Evolutionary conservation across 2,329 filamentous ascomycete genomes (phyloP), one percentile per base, ranked within the genome.

Genomic region (Penicillium fuscoglaucum): DNA sequence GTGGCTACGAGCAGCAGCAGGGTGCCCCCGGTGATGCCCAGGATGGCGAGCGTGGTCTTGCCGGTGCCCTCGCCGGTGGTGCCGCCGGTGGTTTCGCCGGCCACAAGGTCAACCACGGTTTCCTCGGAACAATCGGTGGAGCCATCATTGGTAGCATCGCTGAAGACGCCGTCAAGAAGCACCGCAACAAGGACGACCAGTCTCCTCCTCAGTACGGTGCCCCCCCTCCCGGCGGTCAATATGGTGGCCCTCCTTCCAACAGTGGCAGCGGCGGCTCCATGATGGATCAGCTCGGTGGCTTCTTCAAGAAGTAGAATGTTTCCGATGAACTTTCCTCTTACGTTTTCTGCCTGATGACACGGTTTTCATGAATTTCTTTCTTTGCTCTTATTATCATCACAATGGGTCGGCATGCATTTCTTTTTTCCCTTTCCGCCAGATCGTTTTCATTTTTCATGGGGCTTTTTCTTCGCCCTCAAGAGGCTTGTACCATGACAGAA

Each of bases 101-200:
- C 57, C 75, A 78, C 72, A 77, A 81, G 68, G 77, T 74, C 61
- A 72, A 77, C 62, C 79, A 81, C 68, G 79, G 79, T 31, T 69
- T 81, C 66, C 73, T 81, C 51, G 79, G 79, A 58, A 74, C 78
- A 6, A 72, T 81, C 43, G 79, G 78, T 58, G 79, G 79, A 43
- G 79, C 79, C 33, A 77, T 81, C 61, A 70, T 78, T 8, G 79
- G 79, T 48, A 76, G 74, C 60, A 69, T 80, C 53, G 71, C 76
- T 6, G 76, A 81, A 63, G 79, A 81, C 55, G 74, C 74, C 21
- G 60, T 74, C 52, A 79, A 79, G 71, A 77, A 79, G 70, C 70
- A 77, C 55, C 55, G 55, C 62, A 74, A 73, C 61, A 72, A 77
- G 61, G 35, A 53, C 41, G 68, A 76, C 61, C 67, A 78, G 7